Conservation (phyloP, 257 asterid genomes). For the Solanum medicagineum region DNA sequence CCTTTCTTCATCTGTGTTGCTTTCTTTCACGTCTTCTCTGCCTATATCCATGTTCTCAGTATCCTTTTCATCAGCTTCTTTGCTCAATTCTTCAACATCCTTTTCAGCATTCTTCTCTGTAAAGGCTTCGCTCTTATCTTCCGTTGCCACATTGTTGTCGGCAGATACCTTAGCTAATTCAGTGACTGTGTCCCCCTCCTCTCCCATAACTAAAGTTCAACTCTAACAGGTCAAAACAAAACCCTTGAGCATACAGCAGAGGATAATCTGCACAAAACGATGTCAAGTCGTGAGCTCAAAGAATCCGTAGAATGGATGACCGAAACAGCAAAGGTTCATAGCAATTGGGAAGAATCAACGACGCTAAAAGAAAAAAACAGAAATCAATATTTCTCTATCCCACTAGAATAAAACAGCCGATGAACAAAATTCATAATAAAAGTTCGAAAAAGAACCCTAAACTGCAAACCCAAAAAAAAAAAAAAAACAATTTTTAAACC, state of each 20-base stretch:
- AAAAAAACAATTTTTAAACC: neutral
- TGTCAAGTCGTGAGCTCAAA: neutral
- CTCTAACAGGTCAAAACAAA: neutral
- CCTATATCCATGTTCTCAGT: neutral
- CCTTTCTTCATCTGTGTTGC: neutral
- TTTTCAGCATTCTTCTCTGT: conserved; percentile 1
- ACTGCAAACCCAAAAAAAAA: neutral
- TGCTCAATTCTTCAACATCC: neutral
- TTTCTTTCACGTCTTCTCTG: neutral
- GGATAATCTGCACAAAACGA: neutral
- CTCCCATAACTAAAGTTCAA: conserved; percentile 32
- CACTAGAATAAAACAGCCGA: neutral
- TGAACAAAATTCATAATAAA: neutral
- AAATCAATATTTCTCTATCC: neutral
- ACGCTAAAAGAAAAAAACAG: neutral
- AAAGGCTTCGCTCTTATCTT: neutral
- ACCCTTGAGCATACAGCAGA: neutral
- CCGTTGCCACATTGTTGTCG: conserved; percentile 15
- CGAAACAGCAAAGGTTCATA: neutral
- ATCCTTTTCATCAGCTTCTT: conserved; percentile 1
- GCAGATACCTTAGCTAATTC: conserved; percentile 27
- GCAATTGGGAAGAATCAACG: neutral
- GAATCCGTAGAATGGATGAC: neutral
- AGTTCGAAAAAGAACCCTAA: neutral
- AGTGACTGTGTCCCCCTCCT: conserved; percentile 38